Conservation (phyloP, 306 rosid species). For the Cotoneaster glaucophyllus region DNA sequence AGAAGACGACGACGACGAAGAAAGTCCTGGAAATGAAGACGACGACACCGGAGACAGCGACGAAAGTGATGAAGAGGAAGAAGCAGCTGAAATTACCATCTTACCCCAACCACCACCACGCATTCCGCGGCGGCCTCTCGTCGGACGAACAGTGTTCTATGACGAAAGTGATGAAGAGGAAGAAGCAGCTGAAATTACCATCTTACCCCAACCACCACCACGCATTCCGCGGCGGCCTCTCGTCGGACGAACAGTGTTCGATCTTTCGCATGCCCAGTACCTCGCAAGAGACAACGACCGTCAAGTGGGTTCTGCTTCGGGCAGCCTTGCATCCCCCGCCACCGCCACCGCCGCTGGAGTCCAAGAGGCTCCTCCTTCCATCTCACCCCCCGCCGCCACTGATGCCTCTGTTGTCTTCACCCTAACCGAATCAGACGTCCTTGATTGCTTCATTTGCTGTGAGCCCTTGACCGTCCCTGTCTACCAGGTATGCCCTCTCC, state of each 20-base stretch:
- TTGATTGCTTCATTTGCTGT: constrained; percentile 74
- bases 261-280: background rate
- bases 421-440: constrained; percentile 65
- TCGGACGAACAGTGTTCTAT: too few species aligned
- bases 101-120: background rate
- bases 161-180: background rate
- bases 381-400: background rate
- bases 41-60: too few species aligned
- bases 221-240: background rate
- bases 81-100: background rate
- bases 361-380: background rate
- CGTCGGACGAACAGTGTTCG: too few species aligned
- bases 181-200: background rate
- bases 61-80: background rate
- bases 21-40: too few species aligned
- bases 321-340: background rate
- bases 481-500: constrained; percentile 49
- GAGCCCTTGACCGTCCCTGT: constrained; percentile 57
- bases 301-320: background rate
- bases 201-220: background rate
- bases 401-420: constrained; percentile 25
- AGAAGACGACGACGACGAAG: constrained; percentile 1
- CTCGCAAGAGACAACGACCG: background rate
- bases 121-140: background rate
- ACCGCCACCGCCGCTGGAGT: background rate